phyloP scores from a whole-genome alignment of 768 basidiomycete species.

The Fibroporia radiculosa region DNA sequence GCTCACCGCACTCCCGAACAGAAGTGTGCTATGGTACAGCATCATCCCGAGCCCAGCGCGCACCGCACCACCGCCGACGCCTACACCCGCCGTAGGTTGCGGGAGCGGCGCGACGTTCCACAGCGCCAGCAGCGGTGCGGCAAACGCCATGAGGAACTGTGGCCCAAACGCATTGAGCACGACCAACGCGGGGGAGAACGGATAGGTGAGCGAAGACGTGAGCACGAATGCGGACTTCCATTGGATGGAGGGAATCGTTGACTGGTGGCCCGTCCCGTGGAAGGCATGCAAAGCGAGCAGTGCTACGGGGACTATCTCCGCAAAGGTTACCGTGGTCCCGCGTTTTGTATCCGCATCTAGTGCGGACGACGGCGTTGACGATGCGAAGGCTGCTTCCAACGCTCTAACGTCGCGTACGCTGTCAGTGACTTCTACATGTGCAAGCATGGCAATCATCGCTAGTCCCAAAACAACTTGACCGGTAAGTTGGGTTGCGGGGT shows the following conservation, averaged over 20 bases:
- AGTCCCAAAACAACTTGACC: slow-evolving; percentile 75
- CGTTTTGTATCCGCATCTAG: slow-evolving; percentile 25
- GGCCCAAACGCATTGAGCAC: slow-evolving; percentile 74
- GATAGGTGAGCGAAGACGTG: slow-evolving; percentile 57
- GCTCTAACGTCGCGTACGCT: slow-evolving; percentile 65
- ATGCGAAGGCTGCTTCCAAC: slow-evolving; percentile 44
- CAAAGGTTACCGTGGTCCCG: slow-evolving; percentile 38
- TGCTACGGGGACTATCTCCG: slow-evolving; percentile 65
- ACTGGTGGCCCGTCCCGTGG: slow-evolving; percentile 89
- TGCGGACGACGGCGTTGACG: slow-evolving; percentile 36
- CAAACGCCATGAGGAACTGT: slow-evolving; percentile 55
- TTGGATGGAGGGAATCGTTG: slow-evolving; percentile 81
- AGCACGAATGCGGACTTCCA: slow-evolving; percentile 95
- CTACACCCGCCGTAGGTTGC: slow-evolving; percentile 18
- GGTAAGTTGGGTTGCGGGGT: slow-evolving; percentile 64
- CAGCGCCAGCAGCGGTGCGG: slow-evolving; percentile 61
- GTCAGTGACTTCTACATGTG: slow-evolving; percentile 76
- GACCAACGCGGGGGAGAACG: slow-evolving; percentile 68
- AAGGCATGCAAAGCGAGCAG: slow-evolving; percentile 73
- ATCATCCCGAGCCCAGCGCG: slow-evolving; percentile 58
- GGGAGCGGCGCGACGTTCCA: slow-evolving; percentile 77
- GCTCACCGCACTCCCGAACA: slow-evolving; percentile 63
- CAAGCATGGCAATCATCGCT: slow-evolving; percentile 56
- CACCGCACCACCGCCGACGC: slow-evolving; percentile 32
- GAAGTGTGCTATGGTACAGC: slow-evolving; percentile 57